These are phyloP conservation scores for Clarireedia homoeocarpa DNA, from an alignment of 2,329 filamentous ascomycete species.

Conservation along the genomic window DNA sequence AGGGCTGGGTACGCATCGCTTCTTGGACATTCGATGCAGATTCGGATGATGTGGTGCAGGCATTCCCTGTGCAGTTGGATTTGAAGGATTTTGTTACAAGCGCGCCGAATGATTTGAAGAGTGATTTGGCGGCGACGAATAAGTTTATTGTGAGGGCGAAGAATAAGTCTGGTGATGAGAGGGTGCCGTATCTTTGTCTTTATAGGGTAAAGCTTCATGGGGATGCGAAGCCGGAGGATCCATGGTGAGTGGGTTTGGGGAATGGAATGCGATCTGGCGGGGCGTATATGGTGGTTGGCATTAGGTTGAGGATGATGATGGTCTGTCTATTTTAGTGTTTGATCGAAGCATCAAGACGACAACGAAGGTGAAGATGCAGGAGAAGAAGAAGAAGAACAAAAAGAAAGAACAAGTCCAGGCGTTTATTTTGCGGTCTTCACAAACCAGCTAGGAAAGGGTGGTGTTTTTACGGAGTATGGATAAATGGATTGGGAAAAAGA, in stretches of 20 bases:
- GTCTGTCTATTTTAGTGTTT: too few relatives aligned
- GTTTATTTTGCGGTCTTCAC: too few relatives aligned
- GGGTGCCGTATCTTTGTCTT: constrained; percentile 51
- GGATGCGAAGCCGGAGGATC: constrained; percentile 2
- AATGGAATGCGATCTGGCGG: not conserved
- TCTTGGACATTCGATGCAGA: constrained; percentile 45
- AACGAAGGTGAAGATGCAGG: too few relatives aligned
- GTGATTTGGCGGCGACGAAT: constrained; percentile 35
- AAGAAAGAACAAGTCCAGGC: too few relatives aligned
- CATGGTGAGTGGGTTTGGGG: not conserved
- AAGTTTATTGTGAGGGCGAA: constrained; percentile 47
- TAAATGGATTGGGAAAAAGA: too few relatives aligned
- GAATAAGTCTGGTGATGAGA: constrained; percentile 48
- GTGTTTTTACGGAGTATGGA: too few relatives aligned
- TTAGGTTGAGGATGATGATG: too few relatives aligned
- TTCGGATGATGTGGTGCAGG: constrained; percentile 34
- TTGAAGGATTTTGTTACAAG: constrained; percentile 34
- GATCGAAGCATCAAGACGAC: too few relatives aligned
- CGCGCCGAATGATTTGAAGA: not conserved
- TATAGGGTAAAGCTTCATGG: constrained; percentile 56
- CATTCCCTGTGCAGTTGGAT: constrained; percentile 45
- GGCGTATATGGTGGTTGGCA: not conserved
- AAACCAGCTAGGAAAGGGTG: too few relatives aligned
- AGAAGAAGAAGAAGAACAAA: too few relatives aligned
- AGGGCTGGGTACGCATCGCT: constrained; percentile 49